Evolutionary conservation across 345 rosid genomes (phyloP).

Genomic region (Psidium friedrichsthalianum): DNA sequence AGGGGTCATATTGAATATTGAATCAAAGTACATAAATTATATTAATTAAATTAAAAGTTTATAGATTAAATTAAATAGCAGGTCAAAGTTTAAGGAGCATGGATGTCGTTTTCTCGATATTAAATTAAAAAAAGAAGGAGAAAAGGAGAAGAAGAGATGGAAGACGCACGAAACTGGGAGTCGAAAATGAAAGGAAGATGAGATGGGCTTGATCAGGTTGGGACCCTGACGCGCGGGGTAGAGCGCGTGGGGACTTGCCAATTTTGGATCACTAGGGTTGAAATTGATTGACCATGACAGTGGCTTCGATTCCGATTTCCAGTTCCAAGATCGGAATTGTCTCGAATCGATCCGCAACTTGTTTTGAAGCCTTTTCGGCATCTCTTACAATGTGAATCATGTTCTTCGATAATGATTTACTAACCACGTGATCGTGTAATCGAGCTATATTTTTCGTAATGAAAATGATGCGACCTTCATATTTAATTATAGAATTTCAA

Average conservation of each 20-base stretch:
- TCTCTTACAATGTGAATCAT: fast-evolving
- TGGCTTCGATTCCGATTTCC: not conserved
- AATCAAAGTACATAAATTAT: too few relatives aligned
- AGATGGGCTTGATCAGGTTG: not conserved
- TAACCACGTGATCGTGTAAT: fast-evolving
- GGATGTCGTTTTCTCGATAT: too few relatives aligned
- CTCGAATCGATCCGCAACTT: not conserved
- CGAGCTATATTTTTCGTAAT: fast-evolving
- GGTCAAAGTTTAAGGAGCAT: too few relatives aligned
- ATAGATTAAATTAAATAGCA: too few relatives aligned
- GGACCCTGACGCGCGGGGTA: not conserved
- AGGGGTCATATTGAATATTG: too few relatives aligned
- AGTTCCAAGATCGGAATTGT: fast-evolving
- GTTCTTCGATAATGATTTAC: fast-evolving
- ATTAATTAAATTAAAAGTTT: too few relatives aligned
- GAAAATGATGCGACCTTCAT: fast-evolving
- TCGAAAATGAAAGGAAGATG: not conserved
- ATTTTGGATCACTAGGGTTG: too few relatives aligned
- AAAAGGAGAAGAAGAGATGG: not conserved
- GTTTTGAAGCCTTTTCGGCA: not conserved
- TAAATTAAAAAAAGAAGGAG: not conserved
- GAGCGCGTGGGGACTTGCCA: not conserved
- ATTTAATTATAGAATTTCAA: not conserved
- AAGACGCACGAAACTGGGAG: not conserved
- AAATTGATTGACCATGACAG: too few relatives aligned